Evolutionary conservation across 768 basidiomycete species (phyloP).

Genomic region (Lactarius deliciosus): DNA sequence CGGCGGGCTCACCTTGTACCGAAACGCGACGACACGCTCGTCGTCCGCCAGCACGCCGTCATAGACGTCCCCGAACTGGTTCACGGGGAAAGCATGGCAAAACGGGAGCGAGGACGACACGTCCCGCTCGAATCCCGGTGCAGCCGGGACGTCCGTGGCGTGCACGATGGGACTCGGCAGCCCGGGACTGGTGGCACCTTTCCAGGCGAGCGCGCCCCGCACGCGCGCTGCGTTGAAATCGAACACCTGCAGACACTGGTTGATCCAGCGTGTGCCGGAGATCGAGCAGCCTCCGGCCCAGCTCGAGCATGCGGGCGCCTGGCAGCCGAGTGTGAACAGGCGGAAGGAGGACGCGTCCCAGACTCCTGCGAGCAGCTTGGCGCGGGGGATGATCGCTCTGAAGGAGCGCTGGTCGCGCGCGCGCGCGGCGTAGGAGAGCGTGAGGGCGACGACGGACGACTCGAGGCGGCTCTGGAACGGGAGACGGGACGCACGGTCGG

Average conservation of each 20-base stretch:
- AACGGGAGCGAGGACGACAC: neutral
- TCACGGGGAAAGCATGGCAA: neutral
- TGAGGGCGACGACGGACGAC: constrained; percentile 5
- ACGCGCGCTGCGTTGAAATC: neutral
- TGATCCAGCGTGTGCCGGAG: constrained; percentile 13
- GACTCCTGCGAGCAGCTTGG: neutral
- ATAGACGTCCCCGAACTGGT: neutral
- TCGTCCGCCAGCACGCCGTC: constrained; percentile 12
- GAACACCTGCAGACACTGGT: constrained; percentile 2
- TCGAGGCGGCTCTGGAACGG: constrained; percentile 5
- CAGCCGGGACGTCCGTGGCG: neutral
- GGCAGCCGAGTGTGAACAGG: neutral
- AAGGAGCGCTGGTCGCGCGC: neutral
- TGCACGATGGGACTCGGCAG: neutral
- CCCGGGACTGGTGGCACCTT: neutral
- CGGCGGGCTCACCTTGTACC: neutral
- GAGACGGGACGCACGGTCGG: neutral
- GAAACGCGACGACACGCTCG: constrained; percentile 6
- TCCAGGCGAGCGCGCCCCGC: neutral
- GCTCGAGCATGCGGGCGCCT: neutral
- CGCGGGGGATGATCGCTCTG: neutral
- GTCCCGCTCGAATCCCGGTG: neutral
- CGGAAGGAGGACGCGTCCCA: neutral
- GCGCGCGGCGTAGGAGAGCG: neutral
- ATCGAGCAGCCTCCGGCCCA: neutral